Percentiles rank a stretch among this genome's conserved stretches.
Evolutionary conservation across 352 stramenopile genomes (phyloP).

Genomic region (Pythium volutum): DNA sequence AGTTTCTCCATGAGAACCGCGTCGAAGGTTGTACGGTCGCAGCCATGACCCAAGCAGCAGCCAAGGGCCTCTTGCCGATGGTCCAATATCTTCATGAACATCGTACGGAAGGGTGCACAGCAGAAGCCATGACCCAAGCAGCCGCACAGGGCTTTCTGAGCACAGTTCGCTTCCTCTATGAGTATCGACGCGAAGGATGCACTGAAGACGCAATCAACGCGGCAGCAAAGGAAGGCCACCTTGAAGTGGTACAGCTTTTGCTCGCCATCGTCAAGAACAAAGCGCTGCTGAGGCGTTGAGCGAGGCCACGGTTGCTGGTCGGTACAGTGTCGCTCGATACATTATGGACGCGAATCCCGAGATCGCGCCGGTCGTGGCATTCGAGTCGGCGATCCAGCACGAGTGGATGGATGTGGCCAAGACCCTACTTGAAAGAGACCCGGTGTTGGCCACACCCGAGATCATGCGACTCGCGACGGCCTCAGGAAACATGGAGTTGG

Average conservation of each 20-base stretch:
- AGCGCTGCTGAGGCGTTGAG: neutral
- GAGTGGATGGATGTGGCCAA: neutral
- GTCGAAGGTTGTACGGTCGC: too few species aligned
- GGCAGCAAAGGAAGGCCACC: neutral
- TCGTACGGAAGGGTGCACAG: neutral
- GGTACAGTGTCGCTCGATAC: neutral
- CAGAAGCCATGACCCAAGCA: neutral
- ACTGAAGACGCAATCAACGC: neutral
- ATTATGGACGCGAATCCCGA: neutral
- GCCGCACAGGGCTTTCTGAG: neutral
- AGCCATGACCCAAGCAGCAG: too few species aligned
- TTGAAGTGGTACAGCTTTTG: neutral
- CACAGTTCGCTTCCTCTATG: neutral
- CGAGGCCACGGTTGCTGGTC: neutral
- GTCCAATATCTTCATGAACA: neutral
- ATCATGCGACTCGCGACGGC: neutral
- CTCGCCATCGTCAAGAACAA: neutral
- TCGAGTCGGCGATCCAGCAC: neutral
- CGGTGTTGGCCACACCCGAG: neutral
- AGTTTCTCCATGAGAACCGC: too few species aligned
- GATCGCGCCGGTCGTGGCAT: neutral
- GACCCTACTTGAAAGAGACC: neutral
- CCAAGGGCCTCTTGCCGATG: too few species aligned
- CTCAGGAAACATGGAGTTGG: neutral
- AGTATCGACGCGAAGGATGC: neutral